Percentiles rank a stretch among this genome's conserved stretches.
Evolutionary conservation across 179 eudicot species (phyloP).

Genomic region (Heliamphora pulchella): DNA sequence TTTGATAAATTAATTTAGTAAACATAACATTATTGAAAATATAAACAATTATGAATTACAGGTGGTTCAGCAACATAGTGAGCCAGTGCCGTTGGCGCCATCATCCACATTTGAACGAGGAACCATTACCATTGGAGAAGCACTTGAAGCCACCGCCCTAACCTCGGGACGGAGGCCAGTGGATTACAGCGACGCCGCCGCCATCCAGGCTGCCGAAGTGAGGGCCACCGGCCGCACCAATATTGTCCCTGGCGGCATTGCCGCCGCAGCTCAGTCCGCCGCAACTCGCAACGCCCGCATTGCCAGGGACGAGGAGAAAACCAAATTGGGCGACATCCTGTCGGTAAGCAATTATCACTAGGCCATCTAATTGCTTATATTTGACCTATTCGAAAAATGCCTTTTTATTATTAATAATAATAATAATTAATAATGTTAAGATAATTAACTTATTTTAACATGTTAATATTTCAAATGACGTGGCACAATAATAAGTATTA

Average conservation of each 20-base stretch:
- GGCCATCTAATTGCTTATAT: too few species aligned
- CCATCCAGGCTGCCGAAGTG: slow-evolving; percentile 58
- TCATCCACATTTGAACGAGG: background rate
- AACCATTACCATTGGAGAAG: slow-evolving; percentile 19
- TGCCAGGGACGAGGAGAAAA: slow-evolving; percentile 25
- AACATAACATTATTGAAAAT: too few species aligned
- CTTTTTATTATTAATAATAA: too few species aligned
- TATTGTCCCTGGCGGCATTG: slow-evolving; percentile 38
- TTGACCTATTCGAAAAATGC: too few species aligned
- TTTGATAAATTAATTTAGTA: too few species aligned
- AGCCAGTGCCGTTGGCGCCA: background rate
- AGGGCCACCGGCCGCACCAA: slow-evolving; percentile 28
- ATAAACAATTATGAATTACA: too few species aligned
- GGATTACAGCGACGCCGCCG: slow-evolving; percentile 49
- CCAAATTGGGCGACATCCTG: slow-evolving; percentile 38
- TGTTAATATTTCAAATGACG: too few species aligned
- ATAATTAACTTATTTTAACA: too few species aligned
- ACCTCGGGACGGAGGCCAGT: slow-evolving; percentile 50
- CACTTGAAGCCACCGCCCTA: slow-evolving; percentile 44
- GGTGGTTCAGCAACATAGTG: background rate
- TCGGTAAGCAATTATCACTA: slow-evolving; percentile 20
- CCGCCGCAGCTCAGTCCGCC: slow-evolving; percentile 48
- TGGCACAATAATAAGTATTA: too few species aligned
- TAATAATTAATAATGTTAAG: too few species aligned
- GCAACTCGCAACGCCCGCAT: slow-evolving; percentile 31